Evolutionary conservation across 1,284 basidiomycete species (phyloP).

Genomic region (Fomes fomentarius): DNA sequence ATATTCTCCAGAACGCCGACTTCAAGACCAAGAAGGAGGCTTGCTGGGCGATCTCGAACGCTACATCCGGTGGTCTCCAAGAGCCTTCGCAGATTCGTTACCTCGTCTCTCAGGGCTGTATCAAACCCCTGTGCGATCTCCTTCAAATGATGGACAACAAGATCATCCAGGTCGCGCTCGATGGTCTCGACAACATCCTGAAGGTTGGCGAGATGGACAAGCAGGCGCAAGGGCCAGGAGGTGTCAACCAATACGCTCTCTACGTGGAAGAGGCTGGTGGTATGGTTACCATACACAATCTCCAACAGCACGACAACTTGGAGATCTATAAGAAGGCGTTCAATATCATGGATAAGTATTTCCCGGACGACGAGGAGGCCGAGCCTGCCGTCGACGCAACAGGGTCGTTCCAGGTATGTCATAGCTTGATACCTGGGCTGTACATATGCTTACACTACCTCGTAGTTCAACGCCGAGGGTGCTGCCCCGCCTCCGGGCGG

Average conservation of each 20-base stretch:
- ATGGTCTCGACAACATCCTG: constrained; percentile 98
- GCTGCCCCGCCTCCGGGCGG: constrained; percentile 91
- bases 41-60: constrained; percentile 99
- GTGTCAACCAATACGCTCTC: constrained; percentile 91
- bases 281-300: constrained; percentile 98
- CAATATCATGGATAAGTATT: constrained; percentile 98
- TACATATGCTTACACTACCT: background rate
- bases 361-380: constrained; percentile 86
- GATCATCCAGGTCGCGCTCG: constrained; percentile 97
- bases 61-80: constrained; percentile 96
- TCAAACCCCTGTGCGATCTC: constrained; percentile 97
- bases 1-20: constrained; percentile 96
- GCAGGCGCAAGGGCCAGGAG: constrained; percentile 81
- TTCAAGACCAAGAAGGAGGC: constrained; percentile 99
- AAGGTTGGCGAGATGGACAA: constrained; percentile 99
- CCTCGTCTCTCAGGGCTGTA: constrained; percentile 96
- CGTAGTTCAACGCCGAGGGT: constrained; percentile 79
- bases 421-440: constrained; percentile 4
- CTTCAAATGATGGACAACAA: constrained; percentile 99
- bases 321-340: constrained; percentile 99
- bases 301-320: constrained; percentile 99
- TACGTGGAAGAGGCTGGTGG: constrained; percentile 98
- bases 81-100: constrained; percentile 98
- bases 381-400: constrained; percentile 86
- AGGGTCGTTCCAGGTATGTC: constrained; percentile 89